These are phyloP conservation scores for Geotrichum cucujoidarum DNA, from an alignment of 1,139 yeast genomes.

Conservation along the genomic window DNA sequence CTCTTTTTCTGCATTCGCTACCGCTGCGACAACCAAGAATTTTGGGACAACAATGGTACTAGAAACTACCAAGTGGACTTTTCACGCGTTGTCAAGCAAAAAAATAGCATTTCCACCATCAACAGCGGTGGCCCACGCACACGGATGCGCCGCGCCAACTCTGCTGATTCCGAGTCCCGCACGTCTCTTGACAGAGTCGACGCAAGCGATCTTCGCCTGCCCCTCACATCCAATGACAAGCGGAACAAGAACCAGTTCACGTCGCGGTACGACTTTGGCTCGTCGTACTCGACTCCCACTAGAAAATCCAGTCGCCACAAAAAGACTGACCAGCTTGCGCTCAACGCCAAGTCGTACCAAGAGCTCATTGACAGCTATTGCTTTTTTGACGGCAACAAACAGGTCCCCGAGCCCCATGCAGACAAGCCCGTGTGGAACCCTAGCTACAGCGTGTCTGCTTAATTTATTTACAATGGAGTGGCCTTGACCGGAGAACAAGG, in stretches of 20 bases:
- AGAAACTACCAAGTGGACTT: constrained; percentile 57
- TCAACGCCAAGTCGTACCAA: constrained; percentile 61
- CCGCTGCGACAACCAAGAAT: constrained; percentile 46
- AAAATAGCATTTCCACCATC: constrained; percentile 3
- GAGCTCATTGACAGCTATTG: constrained; percentile 70
- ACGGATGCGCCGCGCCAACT: constrained; percentile 6
- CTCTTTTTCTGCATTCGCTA: constrained; percentile 58
- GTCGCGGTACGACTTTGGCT: constrained; percentile 39
- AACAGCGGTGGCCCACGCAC: not conserved
- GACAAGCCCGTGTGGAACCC: not conserved
- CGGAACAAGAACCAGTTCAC: constrained; percentile 23
- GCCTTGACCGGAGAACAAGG: too few relatives aligned
- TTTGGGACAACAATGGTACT: constrained; percentile 71
- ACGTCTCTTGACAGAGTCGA: constrained; percentile 14
- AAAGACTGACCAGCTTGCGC: constrained; percentile 25
- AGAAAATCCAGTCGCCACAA: constrained; percentile 15
- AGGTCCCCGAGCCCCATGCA: not conserved
- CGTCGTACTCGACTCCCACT: constrained; percentile 28
- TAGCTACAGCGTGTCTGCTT: not conserved
- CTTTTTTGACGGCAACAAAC: constrained; percentile 48
- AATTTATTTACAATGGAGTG: not conserved
- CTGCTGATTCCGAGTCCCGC: constrained; percentile 8
- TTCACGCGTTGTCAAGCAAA: constrained; percentile 29
- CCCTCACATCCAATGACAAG: not conserved
- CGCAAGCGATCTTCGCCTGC: constrained; percentile 6